Conservation (phyloP, 768 basidiomycete species). For the Mrakia blollopis region DNA sequence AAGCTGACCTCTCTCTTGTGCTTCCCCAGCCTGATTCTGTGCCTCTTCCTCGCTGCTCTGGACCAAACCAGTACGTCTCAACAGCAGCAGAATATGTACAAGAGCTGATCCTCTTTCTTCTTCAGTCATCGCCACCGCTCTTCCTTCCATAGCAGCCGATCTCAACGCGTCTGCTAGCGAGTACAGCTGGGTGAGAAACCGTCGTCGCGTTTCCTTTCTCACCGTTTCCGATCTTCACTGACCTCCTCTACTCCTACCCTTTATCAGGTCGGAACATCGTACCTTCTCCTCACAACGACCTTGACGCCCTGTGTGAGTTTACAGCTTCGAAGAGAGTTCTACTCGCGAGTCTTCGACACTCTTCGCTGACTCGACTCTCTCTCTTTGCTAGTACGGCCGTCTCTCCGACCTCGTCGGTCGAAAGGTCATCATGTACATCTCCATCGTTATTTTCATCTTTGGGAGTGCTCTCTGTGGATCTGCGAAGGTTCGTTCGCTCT, state of each 20-base stretch:
- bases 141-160: conserved; percentile 20
- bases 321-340: too few relatives aligned
- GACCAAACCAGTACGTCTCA: not conserved
- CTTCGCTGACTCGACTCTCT: not conserved
- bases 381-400: conserved; percentile 1
- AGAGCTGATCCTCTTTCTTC: not conserved
- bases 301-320: conserved; percentile 24
- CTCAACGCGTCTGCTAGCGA: not conserved
- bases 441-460: conserved; percentile 60
- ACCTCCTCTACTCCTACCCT: too few relatives aligned
- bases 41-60: not conserved
- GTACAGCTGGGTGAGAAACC: not conserved
- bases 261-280: conserved; percentile 21
- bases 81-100: not conserved
- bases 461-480: conserved; percentile 46
- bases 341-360: not conserved
- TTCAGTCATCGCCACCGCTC: conserved; percentile 23
- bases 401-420: conserved; percentile 48
- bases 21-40: not conserved
- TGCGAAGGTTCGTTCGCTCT: not conserved
- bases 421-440: conserved; percentile 65
- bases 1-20: not conserved
- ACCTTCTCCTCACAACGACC: conserved; percentile 15
- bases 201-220: not conserved
- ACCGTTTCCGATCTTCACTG: too few relatives aligned